Percentiles rank a stretch among this genome's conserved stretches.
phyloP scores from a whole-genome alignment of 2,329 filamentous ascomycete genomes.

The Neofusicoccum cordaticola region DNA sequence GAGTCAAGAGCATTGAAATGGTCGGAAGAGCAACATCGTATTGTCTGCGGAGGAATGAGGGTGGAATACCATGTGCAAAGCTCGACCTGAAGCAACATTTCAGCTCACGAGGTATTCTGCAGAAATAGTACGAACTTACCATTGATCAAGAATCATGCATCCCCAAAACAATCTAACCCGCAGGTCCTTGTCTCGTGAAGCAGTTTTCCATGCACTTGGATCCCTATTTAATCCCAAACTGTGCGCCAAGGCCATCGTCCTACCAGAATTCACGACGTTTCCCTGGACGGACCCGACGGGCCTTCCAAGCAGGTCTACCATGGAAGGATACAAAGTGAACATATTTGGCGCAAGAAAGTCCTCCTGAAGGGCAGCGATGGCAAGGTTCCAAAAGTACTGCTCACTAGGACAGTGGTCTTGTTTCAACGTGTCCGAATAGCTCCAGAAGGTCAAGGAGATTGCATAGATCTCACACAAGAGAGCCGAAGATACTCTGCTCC shows the following conservation, averaged over 20 bases:
- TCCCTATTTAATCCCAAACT: constrained; percentile 57
- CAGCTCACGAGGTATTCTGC: background rate
- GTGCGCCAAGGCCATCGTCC: constrained; percentile 54
- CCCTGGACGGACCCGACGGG: constrained; percentile 41
- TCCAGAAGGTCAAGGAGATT: constrained; percentile 37
- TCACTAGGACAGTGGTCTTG: constrained; percentile 37
- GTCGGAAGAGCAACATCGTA: constrained; percentile 57
- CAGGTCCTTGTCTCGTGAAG: constrained; percentile 49
- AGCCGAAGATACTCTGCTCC: constrained; percentile 33
- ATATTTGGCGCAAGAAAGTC: constrained; percentile 43
- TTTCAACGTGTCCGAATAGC: constrained; percentile 34
- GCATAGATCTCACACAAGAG: constrained; percentile 41
- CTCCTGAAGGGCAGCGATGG: constrained; percentile 40
- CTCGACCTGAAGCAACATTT: constrained; percentile 38
- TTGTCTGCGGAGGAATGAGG: constrained; percentile 52
- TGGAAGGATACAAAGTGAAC: constrained; percentile 38
- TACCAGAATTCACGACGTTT: constrained; percentile 54
- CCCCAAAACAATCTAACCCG: constrained; percentile 57
- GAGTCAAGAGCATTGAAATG: constrained; percentile 38
- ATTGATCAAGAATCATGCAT: constrained; percentile 56
- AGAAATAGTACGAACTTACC: constrained; percentile 31
- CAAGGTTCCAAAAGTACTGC: constrained; percentile 43
- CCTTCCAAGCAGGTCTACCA: constrained; percentile 42
- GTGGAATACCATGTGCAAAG: constrained; percentile 55
- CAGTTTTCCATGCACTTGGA: constrained; percentile 52